Conservation (phyloP, 257 asterid species). For the Henckelia pumila region DNA sequence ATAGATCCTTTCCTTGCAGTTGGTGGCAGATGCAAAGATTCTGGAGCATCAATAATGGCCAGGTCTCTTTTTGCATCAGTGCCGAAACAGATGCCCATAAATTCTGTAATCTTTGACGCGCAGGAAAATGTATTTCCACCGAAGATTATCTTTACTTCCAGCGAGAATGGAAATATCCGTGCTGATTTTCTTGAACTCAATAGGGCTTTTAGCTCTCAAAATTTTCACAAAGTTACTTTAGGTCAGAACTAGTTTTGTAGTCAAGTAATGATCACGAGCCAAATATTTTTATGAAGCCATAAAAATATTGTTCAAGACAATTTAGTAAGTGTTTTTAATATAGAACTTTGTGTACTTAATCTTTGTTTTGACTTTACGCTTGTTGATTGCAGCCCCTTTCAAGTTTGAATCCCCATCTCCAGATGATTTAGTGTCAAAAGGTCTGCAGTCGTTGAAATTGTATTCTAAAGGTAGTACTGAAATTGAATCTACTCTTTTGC, state of each 20-base stretch:
- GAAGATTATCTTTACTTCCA: slow-evolving; percentile 51
- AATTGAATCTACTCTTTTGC: not conserved
- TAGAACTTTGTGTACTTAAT: not conserved
- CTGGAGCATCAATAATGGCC: slow-evolving; percentile 92
- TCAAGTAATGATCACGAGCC: slow-evolving; percentile 3
- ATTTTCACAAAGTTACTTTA: slow-evolving; percentile 59
- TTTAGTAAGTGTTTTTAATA: too few relatives aligned
- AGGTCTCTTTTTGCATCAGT: slow-evolving; percentile 91
- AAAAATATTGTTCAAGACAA: not conserved
- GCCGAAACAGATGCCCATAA: slow-evolving; percentile 52
- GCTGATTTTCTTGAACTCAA: slow-evolving; percentile 61
- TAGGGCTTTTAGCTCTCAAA: slow-evolving; percentile 64
- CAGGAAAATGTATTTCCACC: slow-evolving; percentile 45
- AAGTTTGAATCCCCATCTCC: not conserved
- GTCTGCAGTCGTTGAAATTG: not conserved
- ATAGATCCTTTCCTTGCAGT: slow-evolving; percentile 89
- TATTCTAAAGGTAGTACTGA: not conserved
- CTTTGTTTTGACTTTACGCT: not conserved
- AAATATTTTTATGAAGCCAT: not conserved
- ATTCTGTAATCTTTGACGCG: slow-evolving; percentile 46
- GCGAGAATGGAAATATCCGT: slow-evolving; percentile 52
- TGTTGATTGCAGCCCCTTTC: not conserved
- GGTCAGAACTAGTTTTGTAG: slow-evolving; percentile 54
- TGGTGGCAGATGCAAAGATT: slow-evolving; percentile 80
- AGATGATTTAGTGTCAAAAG: not conserved